Conservation (phyloP, 2,329 filamentous ascomycete genomes). For the Trichoderma hamatum region DNA sequence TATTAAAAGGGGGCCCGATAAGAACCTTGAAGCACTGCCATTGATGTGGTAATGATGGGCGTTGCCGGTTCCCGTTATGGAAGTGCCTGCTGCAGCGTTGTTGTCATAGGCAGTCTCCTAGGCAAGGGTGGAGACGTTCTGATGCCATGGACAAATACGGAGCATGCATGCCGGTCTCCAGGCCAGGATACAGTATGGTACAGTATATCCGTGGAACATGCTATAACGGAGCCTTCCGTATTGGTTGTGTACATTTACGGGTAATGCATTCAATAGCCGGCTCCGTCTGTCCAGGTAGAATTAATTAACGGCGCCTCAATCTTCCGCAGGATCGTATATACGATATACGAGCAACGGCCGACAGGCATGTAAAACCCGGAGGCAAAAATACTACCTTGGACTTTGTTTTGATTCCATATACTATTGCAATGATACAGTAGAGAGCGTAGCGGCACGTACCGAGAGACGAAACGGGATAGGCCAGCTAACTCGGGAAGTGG, state of each 20-base stretch:
- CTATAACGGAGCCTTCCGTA: neutral
- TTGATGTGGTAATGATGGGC: slow-evolving; percentile 3
- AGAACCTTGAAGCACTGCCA: slow-evolving; percentile 1
- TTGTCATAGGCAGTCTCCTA: neutral
- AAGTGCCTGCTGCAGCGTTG: neutral
- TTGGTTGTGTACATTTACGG: neutral
- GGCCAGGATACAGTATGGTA: neutral
- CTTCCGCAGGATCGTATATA: neutral
- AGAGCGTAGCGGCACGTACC: neutral
- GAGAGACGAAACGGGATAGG: neutral
- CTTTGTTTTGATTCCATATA: neutral
- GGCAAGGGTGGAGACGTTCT: slow-evolving; percentile 3
- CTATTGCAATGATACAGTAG: neutral
- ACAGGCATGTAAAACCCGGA: neutral
- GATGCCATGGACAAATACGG: slow-evolving; percentile 2
- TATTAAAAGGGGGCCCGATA: neutral
- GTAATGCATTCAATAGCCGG: neutral
- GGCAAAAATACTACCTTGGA: neutral
- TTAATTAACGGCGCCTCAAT: neutral
- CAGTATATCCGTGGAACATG: too few species aligned
- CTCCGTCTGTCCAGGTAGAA: neutral
- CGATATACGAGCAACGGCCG: neutral
- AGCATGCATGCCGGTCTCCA: neutral
- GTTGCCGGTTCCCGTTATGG: slow-evolving; percentile 5
- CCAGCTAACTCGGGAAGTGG: neutral